Evolutionary conservation across 2,329 filamentous ascomycete genomes (phyloP), one percentile per base, ranked within the genome.

Genomic region (Scytalidium sp.): DNA sequence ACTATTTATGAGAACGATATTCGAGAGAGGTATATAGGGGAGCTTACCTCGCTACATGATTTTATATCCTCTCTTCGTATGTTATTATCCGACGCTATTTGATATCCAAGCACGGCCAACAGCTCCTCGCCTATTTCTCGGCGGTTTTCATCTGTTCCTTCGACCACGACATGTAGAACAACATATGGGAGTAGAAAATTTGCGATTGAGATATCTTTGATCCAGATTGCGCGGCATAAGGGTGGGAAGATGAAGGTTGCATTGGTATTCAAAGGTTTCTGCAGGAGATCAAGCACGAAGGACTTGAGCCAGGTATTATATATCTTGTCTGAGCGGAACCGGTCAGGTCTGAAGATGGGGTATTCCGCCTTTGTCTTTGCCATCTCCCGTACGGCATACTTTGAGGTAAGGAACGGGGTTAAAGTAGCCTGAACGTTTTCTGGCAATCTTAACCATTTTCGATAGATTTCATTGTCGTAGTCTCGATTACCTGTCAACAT

Each of bases 111-210:
- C 25, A 99, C 84, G 3, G 74, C 78, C 50, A 87, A 75, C 21
- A 99, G 70, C 68, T 99, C 95, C 10, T 73, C 69, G n/a, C 83
- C 74, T 27, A 97, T 78, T 48, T 85, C 77, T 19, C 78, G 67
- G 44, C 81, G 80, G 56, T 92, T 82, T 48, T 78, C 60, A 21
- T 85, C 76, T 2, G 79, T 69, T 10, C 89, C 83, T 20, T 87
- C 88, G 10, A 96, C 76, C 19, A 97, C 80, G 23, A 93, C 80
- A 63, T 97, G 95, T 27, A 97, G 69, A 3, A 89, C 85, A 15
- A 92, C 78, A 64, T 94, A 97, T 1, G 94, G 95, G 15, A 99
- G 76, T 25, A 99, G 74, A 60, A 97, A 97, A 41, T 88, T 88
- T 0, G 92, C 83, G 25, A 96, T 92, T 0, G 88, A 86, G 10